phyloP scores from a whole-genome alignment of 208 protist species.

The Acanthamoeba healyi region DNA sequence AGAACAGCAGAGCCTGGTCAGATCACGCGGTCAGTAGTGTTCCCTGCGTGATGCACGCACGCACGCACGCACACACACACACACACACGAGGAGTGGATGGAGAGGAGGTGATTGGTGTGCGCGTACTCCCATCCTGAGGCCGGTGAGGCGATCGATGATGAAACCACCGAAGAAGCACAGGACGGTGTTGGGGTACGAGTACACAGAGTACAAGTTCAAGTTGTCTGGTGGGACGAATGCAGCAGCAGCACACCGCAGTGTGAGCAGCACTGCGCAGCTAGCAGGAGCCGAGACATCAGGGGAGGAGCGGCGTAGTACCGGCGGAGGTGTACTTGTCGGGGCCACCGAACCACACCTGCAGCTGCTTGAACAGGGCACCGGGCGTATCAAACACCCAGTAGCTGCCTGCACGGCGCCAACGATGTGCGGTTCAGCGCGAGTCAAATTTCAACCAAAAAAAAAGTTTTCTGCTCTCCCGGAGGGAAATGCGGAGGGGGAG shows the following conservation, averaged over 20 bases:
- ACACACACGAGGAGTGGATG: not conserved
- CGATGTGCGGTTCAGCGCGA: not conserved
- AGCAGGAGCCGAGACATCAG: not conserved
- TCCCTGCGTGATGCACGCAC: no score
- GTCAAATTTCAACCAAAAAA: not conserved
- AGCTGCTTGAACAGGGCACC: constrained; percentile 77
- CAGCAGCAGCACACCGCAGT: not conserved
- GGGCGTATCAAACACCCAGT: constrained; percentile 81
- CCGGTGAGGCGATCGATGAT: constrained; percentile 94
- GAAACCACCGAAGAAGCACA: constrained; percentile 92
- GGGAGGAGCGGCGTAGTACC: not conserved
- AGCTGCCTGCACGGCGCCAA: not conserved
- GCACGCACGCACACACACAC: not conserved
- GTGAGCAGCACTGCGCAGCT: not conserved
- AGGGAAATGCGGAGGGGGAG: not conserved
- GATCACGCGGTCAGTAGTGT: no score
- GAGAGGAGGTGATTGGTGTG: not conserved
- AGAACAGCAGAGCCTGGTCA: constrained; percentile 92
- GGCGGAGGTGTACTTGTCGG: constrained; percentile 53
- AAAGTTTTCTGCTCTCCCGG: not conserved
- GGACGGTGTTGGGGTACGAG: constrained; percentile 94
- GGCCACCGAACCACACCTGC: constrained; percentile 74
- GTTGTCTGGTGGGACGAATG: constrained; percentile 41
- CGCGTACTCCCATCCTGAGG: constrained; percentile 79
- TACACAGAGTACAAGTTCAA: constrained; percentile 94